A percentile compares a stretch with the other conserved stretches of the same genome.
These are phyloP conservation scores for Xylariaceae sp. DNA, from an alignment of 2,329 filamentous ascomycete species.

Conservation along the genomic window DNA sequence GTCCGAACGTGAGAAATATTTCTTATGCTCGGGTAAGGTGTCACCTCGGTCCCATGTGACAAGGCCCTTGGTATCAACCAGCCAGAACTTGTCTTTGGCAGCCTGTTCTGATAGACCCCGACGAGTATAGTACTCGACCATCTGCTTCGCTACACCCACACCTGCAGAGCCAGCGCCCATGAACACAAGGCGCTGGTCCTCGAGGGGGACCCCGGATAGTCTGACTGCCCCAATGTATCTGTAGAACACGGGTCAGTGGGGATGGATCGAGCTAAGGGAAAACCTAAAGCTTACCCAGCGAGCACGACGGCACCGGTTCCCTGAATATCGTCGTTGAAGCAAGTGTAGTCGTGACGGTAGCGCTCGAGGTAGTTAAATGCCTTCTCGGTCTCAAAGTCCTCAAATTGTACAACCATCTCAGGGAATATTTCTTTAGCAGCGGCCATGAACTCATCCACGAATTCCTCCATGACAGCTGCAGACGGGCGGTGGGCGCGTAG, in stretches of 20 bases:
- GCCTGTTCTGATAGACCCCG: constrained; percentile 85
- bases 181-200: constrained; percentile 93
- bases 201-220: constrained; percentile 76
- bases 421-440: constrained; percentile 73
- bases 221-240: constrained; percentile 69
- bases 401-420: constrained; percentile 79
- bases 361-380: constrained; percentile 90
- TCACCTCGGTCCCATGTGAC: constrained; percentile 92
- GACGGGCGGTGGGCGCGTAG: constrained; percentile 78
- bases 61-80: constrained; percentile 94
- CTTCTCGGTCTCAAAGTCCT: constrained; percentile 90
- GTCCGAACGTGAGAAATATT: constrained; percentile 63
- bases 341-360: constrained; percentile 84
- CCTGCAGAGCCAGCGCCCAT: constrained; percentile 93
- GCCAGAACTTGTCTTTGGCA: constrained; percentile 89
- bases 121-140: constrained; percentile 94
- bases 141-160: constrained; percentile 95
- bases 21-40: constrained; percentile 85
- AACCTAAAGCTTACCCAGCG: constrained; percentile 57
- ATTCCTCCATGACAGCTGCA: constrained; percentile 75
- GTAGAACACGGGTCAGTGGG: constrained; percentile 15
- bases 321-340: constrained; percentile 99
- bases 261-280: background rate
- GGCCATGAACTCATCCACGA: constrained; percentile 96
- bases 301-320: constrained; percentile 94